phyloP scores from a whole-genome alignment of 306 rosid species.

The Lupinus albus region DNA sequence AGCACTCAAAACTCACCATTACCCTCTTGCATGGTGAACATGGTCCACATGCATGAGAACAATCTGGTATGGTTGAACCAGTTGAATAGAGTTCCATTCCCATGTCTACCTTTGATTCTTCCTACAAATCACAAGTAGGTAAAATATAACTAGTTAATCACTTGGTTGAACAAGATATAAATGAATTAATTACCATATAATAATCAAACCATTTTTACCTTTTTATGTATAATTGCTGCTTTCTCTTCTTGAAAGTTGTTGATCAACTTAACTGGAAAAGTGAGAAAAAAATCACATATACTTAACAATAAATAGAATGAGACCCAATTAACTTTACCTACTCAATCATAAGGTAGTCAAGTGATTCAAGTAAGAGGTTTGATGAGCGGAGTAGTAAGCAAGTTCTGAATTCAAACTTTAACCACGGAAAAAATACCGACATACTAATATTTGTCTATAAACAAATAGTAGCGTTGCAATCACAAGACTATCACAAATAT shows the following conservation, averaged over 20 bases:
- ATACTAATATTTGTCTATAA: too few relatives aligned
- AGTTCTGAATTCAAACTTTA: too few relatives aligned
- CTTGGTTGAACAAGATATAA: background rate
- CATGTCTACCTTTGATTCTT: constrained; percentile 43
- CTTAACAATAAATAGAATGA: background rate
- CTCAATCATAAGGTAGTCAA: too few relatives aligned
- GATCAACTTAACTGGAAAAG: constrained; percentile 38
- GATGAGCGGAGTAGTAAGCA: too few relatives aligned
- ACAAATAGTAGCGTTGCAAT: background rate
- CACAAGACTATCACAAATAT: too few relatives aligned
- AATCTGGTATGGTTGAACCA: constrained; percentile 86
- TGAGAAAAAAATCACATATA: background rate
- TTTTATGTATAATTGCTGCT: constrained; percentile 16
- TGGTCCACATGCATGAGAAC: constrained; percentile 94
- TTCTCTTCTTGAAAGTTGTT: constrained; percentile 42
- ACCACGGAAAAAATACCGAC: too few relatives aligned
- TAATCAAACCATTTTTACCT: constrained; percentile 45
- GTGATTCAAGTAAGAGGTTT: too few relatives aligned
- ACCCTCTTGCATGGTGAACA: constrained; percentile 96
- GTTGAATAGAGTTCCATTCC: constrained; percentile 66
- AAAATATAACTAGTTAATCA: background rate
- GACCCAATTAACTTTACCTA: background rate
- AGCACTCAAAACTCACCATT: constrained; percentile 85
- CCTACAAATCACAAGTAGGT: constrained; percentile 41
- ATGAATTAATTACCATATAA: background rate